A percentile compares a stretch with the other conserved stretches of the same genome.
Conservation (phyloP, 345 rosid genomes). For the Salix caprea region DNA sequence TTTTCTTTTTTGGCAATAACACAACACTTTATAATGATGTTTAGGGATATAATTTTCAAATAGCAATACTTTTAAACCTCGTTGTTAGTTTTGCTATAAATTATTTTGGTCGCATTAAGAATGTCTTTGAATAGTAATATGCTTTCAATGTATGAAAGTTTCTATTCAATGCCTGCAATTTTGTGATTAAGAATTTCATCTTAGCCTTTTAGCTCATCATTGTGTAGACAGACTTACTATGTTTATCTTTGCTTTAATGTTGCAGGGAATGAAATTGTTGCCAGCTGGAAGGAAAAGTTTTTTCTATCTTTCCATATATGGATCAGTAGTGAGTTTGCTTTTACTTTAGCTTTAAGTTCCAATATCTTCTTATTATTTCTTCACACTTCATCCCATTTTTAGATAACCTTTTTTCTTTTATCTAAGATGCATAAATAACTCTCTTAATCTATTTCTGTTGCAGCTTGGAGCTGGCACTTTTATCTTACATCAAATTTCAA, state of each 20-base stretch:
- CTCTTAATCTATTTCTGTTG: conserved; percentile 18
- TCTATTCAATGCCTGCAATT: neutral
- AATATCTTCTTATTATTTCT: neutral
- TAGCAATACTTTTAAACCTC: neutral
- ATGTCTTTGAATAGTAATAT: neutral
- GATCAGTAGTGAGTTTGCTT: conserved; percentile 58
- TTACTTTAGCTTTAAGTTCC: neutral
- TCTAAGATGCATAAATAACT: conserved; percentile 3
- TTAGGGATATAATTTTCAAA: neutral
- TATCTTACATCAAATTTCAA: conserved; percentile 70
- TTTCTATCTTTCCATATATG: conserved; percentile 58
- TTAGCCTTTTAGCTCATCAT: neutral
- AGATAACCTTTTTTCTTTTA: neutral
- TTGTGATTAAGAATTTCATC: neutral
- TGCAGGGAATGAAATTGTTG: conserved; percentile 73
- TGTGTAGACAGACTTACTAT: neutral
- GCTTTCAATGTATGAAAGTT: neutral
- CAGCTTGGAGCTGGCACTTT: conserved; percentile 88
- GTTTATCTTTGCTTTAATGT: neutral
- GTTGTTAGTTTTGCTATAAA: neutral
- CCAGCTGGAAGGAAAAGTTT: conserved; percentile 69
- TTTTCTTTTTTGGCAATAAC: neutral
- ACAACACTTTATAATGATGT: neutral
- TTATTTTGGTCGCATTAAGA: neutral
- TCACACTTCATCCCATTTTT: neutral